Evolutionary conservation across 176 grass and related monocot species (phyloP).

Genomic region (Olyra latifolia): DNA sequence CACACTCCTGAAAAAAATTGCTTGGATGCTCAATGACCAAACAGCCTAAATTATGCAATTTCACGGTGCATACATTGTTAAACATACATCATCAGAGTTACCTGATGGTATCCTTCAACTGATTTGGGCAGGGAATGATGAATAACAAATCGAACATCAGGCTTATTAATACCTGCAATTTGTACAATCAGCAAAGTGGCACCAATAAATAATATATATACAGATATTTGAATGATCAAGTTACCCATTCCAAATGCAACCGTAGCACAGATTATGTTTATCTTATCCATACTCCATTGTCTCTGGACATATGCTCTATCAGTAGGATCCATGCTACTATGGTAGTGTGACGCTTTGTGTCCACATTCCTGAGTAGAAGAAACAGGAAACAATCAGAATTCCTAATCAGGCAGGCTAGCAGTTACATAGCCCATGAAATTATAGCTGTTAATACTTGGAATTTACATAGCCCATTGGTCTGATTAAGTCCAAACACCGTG

Average conservation of each 20-base stretch:
- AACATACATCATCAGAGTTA: constrained; percentile 23
- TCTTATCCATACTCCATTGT: constrained; percentile 85
- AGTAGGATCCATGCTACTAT: constrained; percentile 80
- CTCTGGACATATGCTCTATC: constrained; percentile 67
- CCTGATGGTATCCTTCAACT: constrained; percentile 99
- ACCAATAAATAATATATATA: constrained; percentile 13
- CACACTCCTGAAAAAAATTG: constrained; percentile 71
- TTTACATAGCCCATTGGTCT: constrained; percentile 5
- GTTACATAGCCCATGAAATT: background rate
- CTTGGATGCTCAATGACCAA: background rate
- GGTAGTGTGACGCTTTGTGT: constrained; percentile 72
- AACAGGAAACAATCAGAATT: constrained; percentile 16
- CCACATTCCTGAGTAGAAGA: constrained; percentile 57
- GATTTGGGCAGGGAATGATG: constrained; percentile 98
- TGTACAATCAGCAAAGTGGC: constrained; percentile 30
- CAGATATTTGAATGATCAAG: constrained; percentile 33
- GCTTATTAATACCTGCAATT: constrained; percentile 93
- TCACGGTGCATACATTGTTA: background rate
- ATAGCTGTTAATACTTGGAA: constrained; percentile 14
- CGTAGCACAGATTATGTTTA: constrained; percentile 97
- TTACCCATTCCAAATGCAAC: constrained; percentile 99
- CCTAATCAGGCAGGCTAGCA: constrained; percentile 1
- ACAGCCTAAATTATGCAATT: background rate
- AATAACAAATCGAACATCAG: constrained; percentile 99
- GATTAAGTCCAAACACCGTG: background rate